These are phyloP conservation scores for Penicillium egyptiacum DNA, from an alignment of 495 filamentous ascomycete genomes.

Conservation along the genomic window DNA sequence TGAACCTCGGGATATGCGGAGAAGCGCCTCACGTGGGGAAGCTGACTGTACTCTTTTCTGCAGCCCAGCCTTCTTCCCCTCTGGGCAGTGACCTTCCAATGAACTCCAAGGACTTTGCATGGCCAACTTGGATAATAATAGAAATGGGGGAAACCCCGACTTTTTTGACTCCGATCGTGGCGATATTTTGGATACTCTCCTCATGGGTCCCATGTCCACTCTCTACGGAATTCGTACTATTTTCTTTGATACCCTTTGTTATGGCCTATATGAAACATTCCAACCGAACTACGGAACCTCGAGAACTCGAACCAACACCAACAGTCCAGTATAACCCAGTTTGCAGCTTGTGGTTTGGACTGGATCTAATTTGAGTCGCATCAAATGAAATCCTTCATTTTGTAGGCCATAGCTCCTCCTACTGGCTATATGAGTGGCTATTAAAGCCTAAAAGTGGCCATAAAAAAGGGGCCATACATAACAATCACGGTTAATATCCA, in stretches of 20 bases:
- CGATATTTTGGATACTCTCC: not conserved
- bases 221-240: not conserved
- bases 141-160: not conserved
- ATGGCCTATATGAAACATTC: not conserved
- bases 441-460: slow-evolving; percentile 6
- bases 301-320: not conserved
- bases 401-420: slow-evolving; percentile 8
- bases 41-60: slow-evolving; percentile 12
- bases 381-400: slow-evolving; percentile 7
- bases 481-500: slow-evolving; percentile 6
- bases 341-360: not conserved
- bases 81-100: not conserved
- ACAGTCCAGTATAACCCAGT: not conserved
- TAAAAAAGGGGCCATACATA: slow-evolving; percentile 9
- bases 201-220: not conserved
- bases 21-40: slow-evolving; percentile 30
- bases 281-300: slow-evolving; percentile 2
- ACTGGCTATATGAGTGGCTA: not conserved
- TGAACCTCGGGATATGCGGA: slow-evolving; percentile 34
- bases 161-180: not conserved
- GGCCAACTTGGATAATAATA: not conserved
- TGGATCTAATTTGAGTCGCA: slow-evolving; percentile 4
- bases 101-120: too few relatives aligned
- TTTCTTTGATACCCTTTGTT: not conserved
- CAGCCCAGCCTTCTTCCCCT: not conserved